Evolutionary conservation across 2,329 filamentous ascomycete genomes (phyloP).

Genomic region (Penicillium sumatraense): DNA sequence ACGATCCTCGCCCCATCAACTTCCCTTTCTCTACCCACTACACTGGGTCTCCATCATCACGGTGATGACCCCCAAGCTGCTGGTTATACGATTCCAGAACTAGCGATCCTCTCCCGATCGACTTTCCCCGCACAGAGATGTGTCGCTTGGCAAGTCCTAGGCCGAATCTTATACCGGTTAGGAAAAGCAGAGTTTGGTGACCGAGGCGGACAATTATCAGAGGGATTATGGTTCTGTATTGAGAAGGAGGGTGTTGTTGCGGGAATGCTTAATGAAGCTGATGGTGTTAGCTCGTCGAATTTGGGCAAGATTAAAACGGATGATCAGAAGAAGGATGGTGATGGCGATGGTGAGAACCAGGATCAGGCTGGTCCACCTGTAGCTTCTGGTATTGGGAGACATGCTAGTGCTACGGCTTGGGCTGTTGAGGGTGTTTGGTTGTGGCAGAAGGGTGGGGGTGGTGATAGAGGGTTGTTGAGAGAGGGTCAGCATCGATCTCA

Average conservation of each 20-base stretch:
- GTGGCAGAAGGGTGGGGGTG: constrained; percentile 72
- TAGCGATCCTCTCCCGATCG: constrained; percentile 79
- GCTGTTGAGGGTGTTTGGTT: constrained; percentile 90
- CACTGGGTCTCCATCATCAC: constrained; percentile 88
- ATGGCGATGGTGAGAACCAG: not conserved
- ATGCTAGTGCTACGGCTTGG: constrained; percentile 81
- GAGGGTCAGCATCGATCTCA: constrained; percentile 35
- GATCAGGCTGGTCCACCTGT: constrained; percentile 7
- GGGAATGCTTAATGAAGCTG: constrained; percentile 76
- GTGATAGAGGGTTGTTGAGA: constrained; percentile 46
- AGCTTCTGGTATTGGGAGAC: constrained; percentile 51
- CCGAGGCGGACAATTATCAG: constrained; percentile 66
- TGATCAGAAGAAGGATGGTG: not conserved
- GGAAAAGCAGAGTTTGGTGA: constrained; percentile 73
- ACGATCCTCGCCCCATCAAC: constrained; percentile 76
- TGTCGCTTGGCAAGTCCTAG: constrained; percentile 88
- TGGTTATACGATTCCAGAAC: constrained; percentile 88
- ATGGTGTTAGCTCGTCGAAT: constrained; percentile 56
- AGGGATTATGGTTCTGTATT: constrained; percentile 81
- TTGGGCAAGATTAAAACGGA: constrained; percentile 11
- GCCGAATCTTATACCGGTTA: constrained; percentile 80
- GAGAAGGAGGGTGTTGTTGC: constrained; percentile 78
- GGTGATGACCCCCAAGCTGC: constrained; percentile 89
- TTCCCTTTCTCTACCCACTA: constrained; percentile 74
- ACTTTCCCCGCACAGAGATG: constrained; percentile 85